Evolutionary conservation across 2,329 filamentous ascomycete species (phyloP).

Genomic region (Phyllosticta citribraziliensis): DNA sequence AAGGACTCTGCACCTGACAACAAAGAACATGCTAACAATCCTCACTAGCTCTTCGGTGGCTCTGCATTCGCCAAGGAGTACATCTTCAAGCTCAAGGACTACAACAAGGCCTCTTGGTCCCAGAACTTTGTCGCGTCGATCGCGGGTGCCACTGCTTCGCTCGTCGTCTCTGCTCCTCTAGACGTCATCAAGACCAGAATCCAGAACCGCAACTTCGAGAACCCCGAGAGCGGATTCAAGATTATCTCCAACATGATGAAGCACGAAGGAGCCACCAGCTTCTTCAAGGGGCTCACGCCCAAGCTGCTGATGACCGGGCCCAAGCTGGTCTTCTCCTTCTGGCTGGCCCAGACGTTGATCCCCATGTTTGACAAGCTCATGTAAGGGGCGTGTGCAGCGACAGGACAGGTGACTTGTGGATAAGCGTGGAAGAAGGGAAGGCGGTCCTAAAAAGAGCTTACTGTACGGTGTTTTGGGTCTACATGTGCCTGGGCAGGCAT

Average conservation of each 20-base stretch:
- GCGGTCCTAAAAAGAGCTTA: slow-evolving; percentile 3
- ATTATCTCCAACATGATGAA: slow-evolving; percentile 89
- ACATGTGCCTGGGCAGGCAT: slow-evolving; percentile 4
- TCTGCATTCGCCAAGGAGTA: slow-evolving; percentile 98
- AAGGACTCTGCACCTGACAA: neutral
- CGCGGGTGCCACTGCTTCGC: slow-evolving; percentile 86
- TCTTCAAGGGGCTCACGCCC: slow-evolving; percentile 96
- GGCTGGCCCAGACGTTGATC: slow-evolving; percentile 96
- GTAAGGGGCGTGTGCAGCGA: slow-evolving; percentile 19
- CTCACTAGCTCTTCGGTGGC: slow-evolving; percentile 78
- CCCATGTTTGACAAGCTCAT: slow-evolving; percentile 72
- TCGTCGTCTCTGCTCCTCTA: slow-evolving; percentile 88
- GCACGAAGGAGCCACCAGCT: slow-evolving; percentile 74
- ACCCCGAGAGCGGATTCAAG: slow-evolving; percentile 86
- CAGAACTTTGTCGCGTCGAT: slow-evolving; percentile 98
- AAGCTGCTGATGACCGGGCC: slow-evolving; percentile 99
- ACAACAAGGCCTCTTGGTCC: slow-evolving; percentile 88
- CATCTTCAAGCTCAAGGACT: slow-evolving; percentile 78
- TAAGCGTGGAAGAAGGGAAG: neutral
- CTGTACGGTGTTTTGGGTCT: slow-evolving; percentile 9
- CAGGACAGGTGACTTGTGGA: slow-evolving; percentile 1
- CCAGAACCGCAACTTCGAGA: slow-evolving; percentile 97
- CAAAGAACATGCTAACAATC: slow-evolving; percentile 1
- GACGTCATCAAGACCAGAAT: slow-evolving; percentile 98
- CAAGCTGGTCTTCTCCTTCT: slow-evolving; percentile 99